Base-by-base conservation (phyloP, 2,329 filamentous ascomycete genomes). In the Sclerotinia subarctica region DNA sequence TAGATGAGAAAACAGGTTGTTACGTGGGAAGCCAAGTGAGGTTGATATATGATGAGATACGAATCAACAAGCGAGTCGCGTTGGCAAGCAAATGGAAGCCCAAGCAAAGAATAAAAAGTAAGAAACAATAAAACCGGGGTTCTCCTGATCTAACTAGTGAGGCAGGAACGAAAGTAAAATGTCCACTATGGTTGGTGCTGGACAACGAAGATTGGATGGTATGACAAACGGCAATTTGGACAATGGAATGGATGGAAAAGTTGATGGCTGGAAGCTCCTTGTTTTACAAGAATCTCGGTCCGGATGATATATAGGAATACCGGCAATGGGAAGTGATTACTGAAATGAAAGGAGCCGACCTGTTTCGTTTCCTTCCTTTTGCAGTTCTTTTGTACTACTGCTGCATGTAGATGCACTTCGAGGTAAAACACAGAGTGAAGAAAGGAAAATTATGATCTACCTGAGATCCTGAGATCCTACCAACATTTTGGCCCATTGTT, bases 21-120 rank as follows among this genome's bases (percentile, higher is more conserved):
- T 54, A 54, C 10, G 3, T 47, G 13, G 26, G 21, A 46, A 29
- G 56, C 35, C 15, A 62, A 42, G 64, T 32, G 35, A 46, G 52
- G 49, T 66, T 46, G 63, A 65, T 44, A 65, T 58, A 65, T 65
- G 63, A 65, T 58, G 52, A 65, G 35, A 49, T 58, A 46, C 59
- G 15, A 58, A 57, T 47, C 63, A 35, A 66, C 52, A 58, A 58
- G 42, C 42, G 52, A 49, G 47, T 56, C 15, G 51, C 51, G 35
- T 29, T 51, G 17, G 29, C 29, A 38, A 62, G n/a, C 8, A 57
- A 57, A 24, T 21, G 13, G 38, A 62, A 62, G 29, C 44, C 35
- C 46, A 24, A 62, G 29, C 21, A 58, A 62, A 51, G 58, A 35
- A 62, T 38, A 24, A 35, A 51, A 38, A 38, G 35, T 13, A 56